Base-by-base conservation (phyloP, 768 basidiomycete genomes). In the Daedaleopsis nitida region DNA sequence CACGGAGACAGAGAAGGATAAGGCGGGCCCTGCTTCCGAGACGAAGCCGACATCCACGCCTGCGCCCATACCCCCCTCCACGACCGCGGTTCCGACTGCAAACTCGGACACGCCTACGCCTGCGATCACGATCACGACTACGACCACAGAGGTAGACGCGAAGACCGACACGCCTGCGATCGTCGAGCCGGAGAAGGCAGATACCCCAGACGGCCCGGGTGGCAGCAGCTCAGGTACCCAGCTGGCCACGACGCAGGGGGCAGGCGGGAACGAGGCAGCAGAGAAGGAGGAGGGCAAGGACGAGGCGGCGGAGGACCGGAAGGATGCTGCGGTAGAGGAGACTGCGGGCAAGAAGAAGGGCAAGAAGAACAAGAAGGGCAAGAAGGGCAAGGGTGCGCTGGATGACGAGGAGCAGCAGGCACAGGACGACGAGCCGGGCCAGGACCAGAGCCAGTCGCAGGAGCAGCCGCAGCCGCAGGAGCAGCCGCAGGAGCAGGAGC, bases 281-380 rank as follows among this genome's bases (percentile, higher is more conserved):
- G 47, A 23, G 47, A 49, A 51, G 50, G 27, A 17, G 14, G 52
- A 55, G 13, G 24, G n/a, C 6, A 45, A 39, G 24, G 42, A 55
- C 27, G 4, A 32, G 27, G 4, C 27, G 27, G 27, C 27, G 27
- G 27, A 32, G 27, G 27, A 32, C 27, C 7, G 4, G 54, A 21
- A 55, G 23, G 27, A 52, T 21, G 34, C 47, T 7, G 47, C 21
- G 21, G 47, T 24, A 21, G 51, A 52, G 51, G 51, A 17, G 11
- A 19, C 39, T 17, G 16, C n/a, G 54, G 44, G 14, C 42, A 39
- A 35, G 34, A 35, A 27, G 12, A 38, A 45, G 54, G 23, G n/a
- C 11, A 55, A 55, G 54, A 45, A 55, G 32, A 32, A 1, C 42
- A 45, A 55, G 42, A 55, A 55, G 44, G 44, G 16, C 13, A 45